phyloP scores from a whole-genome alignment of 2,329 filamentous ascomycete genomes.

The Colletotrichum lupini region DNA sequence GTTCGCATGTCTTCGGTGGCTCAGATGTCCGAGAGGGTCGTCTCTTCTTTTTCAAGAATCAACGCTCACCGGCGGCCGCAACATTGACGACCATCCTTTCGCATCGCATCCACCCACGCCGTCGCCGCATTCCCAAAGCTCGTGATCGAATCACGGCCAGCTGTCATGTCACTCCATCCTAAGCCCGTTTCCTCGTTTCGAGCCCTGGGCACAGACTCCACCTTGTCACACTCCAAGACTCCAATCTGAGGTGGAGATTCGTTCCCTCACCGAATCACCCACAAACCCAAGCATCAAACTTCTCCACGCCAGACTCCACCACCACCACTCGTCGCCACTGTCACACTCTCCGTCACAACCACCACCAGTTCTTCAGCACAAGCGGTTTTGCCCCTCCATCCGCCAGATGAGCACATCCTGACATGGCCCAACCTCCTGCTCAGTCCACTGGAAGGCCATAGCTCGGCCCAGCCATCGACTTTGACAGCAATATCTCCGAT shows the following conservation, averaged over 20 bases:
- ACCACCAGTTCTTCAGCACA: constrained; percentile 34
- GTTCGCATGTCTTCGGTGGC: neutral
- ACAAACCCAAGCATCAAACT: constrained; percentile 9
- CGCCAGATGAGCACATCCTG: neutral
- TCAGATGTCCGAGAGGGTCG: neutral
- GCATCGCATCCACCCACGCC: neutral
- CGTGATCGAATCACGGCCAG: neutral
- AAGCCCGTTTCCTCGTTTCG: neutral
- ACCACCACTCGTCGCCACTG: constrained; percentile 20
- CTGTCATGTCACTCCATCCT: neutral
- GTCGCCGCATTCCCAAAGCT: neutral
- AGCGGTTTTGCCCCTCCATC: neutral
- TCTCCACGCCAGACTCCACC: constrained; percentile 16
- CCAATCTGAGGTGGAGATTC: neutral
- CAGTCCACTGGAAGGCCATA: constrained; percentile 4
- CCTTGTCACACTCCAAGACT: neutral
- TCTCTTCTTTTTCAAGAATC: neutral
- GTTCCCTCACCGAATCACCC: neutral
- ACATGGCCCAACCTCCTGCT: neutral
- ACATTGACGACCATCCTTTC: neutral
- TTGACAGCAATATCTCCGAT: constrained; percentile 3
- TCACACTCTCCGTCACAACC: constrained; percentile 10
- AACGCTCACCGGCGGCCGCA: neutral
- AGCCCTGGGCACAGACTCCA: neutral
- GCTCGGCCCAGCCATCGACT: constrained; percentile 7